phyloP scores from a whole-genome alignment of 768 basidiomycete species.

The Leucocoprinus birnbaumii region DNA sequence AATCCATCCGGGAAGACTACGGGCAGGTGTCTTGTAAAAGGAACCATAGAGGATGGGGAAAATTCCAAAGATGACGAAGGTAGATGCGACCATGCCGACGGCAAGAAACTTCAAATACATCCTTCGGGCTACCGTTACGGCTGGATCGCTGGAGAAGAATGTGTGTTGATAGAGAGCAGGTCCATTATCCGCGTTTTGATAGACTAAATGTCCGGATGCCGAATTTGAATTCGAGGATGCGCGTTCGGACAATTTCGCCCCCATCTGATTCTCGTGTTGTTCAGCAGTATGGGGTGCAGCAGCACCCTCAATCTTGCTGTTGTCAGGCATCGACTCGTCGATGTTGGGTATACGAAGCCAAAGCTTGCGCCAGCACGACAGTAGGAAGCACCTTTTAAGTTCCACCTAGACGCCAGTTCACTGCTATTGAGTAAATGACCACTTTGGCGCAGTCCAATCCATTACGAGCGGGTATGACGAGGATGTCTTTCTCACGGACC shows the following conservation, averaged over 20 bases:
- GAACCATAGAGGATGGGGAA: slow-evolving; percentile 59
- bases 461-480: not conserved
- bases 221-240: not conserved
- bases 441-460: not conserved
- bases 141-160: not conserved
- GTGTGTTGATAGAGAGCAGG: not conserved
- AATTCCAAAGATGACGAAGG: slow-evolving; percentile 43
- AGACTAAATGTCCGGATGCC: not conserved
- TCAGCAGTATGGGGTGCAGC: no score
- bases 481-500: not conserved
- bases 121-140: slow-evolving; percentile 26
- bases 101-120: slow-evolving; percentile 45
- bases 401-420: not conserved
- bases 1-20: slow-evolving; percentile 51
- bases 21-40: slow-evolving; percentile 40
- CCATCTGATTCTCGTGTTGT: no score
- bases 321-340: no score
- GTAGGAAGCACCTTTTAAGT: not conserved
- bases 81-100: slow-evolving; percentile 30
- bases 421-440: not conserved
- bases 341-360: no score
- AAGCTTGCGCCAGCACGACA: no score
- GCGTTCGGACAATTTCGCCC: not conserved
- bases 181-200: not conserved
- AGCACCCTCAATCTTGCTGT: no score